Evolutionary conservation across 2,329 filamentous ascomycete genomes (phyloP).

Genomic region (Fusarium foetens): DNA sequence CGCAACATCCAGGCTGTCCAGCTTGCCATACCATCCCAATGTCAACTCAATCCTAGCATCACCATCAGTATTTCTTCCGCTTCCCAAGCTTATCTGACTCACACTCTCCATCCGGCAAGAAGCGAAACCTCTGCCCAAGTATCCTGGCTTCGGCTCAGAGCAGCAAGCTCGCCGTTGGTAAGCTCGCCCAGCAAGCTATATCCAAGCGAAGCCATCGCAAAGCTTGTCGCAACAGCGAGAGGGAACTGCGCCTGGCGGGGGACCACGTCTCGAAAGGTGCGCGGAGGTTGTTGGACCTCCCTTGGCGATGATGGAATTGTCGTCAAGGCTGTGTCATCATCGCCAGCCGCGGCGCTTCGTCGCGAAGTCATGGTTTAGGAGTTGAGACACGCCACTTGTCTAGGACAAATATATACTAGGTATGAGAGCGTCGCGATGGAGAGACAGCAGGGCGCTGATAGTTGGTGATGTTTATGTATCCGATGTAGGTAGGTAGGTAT

Average conservation of each 20-base stretch:
- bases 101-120: constrained; percentile 66
- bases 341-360: constrained; percentile 33
- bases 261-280: constrained; percentile 45
- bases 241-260: constrained; percentile 62
- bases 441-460: constrained; percentile 1
- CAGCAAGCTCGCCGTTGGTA: constrained; percentile 72
- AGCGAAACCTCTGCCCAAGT: constrained; percentile 69
- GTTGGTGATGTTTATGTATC: neutral
- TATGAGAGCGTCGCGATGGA: constrained; percentile 13
- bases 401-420: neutral
- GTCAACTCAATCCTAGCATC: constrained; percentile 71
- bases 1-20: constrained; percentile 77
- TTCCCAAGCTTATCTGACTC: constrained; percentile 48
- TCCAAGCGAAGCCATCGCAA: constrained; percentile 71
- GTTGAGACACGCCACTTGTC: constrained; percentile 17
- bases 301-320: constrained; percentile 23
- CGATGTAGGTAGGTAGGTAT: neutral
- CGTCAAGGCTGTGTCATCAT: constrained; percentile 32
- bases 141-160: constrained; percentile 71
- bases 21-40: constrained; percentile 77
- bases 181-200: constrained; percentile 70
- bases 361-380: constrained; percentile 37
- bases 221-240: constrained; percentile 62
- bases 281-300: constrained; percentile 14
- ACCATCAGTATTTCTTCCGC: constrained; percentile 3